These are phyloP conservation scores for Moesziomyces sp. DNA, from an alignment of 1,284 basidiomycete genomes.

Conservation along the genomic window DNA sequence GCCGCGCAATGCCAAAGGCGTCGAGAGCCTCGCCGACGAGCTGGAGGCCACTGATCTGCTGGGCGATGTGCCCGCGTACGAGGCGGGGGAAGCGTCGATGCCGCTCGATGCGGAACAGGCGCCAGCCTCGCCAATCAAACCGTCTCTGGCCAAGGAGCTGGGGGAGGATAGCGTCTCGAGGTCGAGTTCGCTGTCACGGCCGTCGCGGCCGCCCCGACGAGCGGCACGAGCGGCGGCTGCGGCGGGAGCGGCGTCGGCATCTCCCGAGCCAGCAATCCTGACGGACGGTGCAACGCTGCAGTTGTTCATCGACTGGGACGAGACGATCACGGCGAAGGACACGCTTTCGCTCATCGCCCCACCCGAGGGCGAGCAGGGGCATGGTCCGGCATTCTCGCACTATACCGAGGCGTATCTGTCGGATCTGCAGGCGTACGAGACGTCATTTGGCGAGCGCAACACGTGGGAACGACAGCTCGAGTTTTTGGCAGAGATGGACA, in stretches of 20 bases:
- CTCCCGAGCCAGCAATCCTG: not conserved
- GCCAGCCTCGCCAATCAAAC: not conserved
- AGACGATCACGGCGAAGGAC: constrained; percentile 61
- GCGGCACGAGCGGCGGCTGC: constrained; percentile 1
- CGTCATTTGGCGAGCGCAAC: constrained; percentile 8
- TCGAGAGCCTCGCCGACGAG: constrained; percentile 14
- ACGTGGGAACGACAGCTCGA: constrained; percentile 28
- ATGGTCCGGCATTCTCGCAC: constrained; percentile 38
- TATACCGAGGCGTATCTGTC: constrained; percentile 51
- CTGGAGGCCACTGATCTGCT: constrained; percentile 7
- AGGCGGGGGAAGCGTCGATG: constrained; percentile 5
- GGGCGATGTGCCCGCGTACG: constrained; percentile 4
- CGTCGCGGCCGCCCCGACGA: constrained; percentile 32
- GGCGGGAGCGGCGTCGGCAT: not conserved
- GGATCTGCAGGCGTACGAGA: constrained; percentile 33
- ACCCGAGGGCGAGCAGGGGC: constrained; percentile 14
- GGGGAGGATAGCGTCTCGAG: constrained; percentile 11
- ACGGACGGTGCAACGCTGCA: constrained; percentile 9
- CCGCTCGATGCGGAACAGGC: constrained; percentile 3
- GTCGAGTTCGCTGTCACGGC: constrained; percentile 20
- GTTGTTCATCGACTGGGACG: constrained; percentile 65
- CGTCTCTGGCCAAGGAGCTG: constrained; percentile 5
- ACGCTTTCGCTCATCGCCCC: constrained; percentile 61
- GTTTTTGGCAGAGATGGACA: constrained; percentile 38
- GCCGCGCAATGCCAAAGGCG: not conserved